Conservation (phyloP, 78 protist genomes). For the Protostelium mycophagum region DNA sequence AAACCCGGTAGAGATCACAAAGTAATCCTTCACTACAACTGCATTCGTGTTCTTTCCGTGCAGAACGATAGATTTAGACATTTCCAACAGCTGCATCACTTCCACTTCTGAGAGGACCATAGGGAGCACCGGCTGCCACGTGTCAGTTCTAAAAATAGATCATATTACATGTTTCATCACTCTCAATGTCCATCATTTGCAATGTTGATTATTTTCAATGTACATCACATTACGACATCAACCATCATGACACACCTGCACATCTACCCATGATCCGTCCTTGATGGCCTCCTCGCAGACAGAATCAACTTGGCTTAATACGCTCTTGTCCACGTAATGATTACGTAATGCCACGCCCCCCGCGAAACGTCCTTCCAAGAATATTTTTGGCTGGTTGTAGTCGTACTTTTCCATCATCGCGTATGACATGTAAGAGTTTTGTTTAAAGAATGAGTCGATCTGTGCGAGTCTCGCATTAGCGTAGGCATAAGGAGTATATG, state of each 20-base stretch:
- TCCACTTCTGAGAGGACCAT: not conserved
- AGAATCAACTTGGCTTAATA: conserved; percentile 24
- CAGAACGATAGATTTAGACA: not conserved
- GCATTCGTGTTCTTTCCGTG: not conserved
- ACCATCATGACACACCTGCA: not conserved
- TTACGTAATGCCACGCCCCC: conserved; percentile 26
- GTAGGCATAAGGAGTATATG: conserved; percentile 29
- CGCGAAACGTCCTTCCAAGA: conserved; percentile 17
- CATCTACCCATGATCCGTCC: not conserved
- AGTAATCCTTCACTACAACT: not conserved
- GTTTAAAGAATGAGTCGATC: conserved; percentile 51
- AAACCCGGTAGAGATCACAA: not conserved
- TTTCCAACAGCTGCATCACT: not conserved
- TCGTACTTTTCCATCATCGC: not conserved
- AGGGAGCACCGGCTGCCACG: not conserved
- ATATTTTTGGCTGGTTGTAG: conserved; percentile 24
- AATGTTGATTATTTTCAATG: too few relatives aligned
- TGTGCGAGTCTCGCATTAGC: conserved; percentile 19
- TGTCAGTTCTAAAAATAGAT: too few relatives aligned
- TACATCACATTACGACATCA: not conserved
- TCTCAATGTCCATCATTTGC: too few relatives aligned
- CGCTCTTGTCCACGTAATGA: conserved; percentile 3
- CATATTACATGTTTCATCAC: too few relatives aligned
- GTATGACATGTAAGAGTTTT: conserved; percentile 19
- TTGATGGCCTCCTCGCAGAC: not conserved